These are phyloP conservation scores for Chloris gayana DNA, from an alignment of 176 grass and related monocot genomes.

Conservation along the genomic window DNA sequence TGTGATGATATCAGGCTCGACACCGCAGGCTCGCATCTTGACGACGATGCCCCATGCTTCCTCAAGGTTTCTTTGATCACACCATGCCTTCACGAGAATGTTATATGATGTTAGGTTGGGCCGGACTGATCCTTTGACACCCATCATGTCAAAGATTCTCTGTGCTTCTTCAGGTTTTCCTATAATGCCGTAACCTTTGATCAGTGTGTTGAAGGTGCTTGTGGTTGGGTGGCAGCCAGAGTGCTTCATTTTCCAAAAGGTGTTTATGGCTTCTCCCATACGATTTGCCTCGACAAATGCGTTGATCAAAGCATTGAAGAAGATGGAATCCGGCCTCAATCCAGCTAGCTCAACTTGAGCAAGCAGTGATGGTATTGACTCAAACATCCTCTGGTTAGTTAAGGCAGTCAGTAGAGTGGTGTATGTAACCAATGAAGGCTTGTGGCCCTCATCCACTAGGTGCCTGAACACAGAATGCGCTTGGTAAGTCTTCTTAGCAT, in stretches of 20 bases:
- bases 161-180: constrained; percentile 73
- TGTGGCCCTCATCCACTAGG: constrained; percentile 72
- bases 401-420: constrained; percentile 68
- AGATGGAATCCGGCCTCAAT: constrained; percentile 80
- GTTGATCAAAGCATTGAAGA: constrained; percentile 92
- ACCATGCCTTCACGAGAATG: constrained; percentile 96
- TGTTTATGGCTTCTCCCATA: constrained; percentile 79
- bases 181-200: constrained; percentile 87
- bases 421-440: constrained; percentile 83
- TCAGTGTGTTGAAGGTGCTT: constrained; percentile 94
- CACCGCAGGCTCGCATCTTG: constrained; percentile 57
- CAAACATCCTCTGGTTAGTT: constrained; percentile 70
- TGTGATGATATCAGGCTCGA: constrained; percentile 81
- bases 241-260: constrained; percentile 83
- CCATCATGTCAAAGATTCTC: constrained; percentile 81
- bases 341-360: constrained; percentile 68
- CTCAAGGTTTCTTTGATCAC: constrained; percentile 65
- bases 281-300: constrained; percentile 74
- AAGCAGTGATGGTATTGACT: constrained; percentile 68
- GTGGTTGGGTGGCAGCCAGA: constrained; percentile 62
- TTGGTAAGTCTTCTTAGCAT: constrained; percentile 65
- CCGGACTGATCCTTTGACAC: constrained; percentile 27
- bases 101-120: constrained; percentile 84
- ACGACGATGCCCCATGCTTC: constrained; percentile 66
- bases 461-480: constrained; percentile 53